A percentile compares a stretch with the other conserved stretches of the same genome.
These are phyloP conservation scores for Xylaria bambusicola DNA, from an alignment of 495 filamentous ascomycete species.

Conservation along the genomic window DNA sequence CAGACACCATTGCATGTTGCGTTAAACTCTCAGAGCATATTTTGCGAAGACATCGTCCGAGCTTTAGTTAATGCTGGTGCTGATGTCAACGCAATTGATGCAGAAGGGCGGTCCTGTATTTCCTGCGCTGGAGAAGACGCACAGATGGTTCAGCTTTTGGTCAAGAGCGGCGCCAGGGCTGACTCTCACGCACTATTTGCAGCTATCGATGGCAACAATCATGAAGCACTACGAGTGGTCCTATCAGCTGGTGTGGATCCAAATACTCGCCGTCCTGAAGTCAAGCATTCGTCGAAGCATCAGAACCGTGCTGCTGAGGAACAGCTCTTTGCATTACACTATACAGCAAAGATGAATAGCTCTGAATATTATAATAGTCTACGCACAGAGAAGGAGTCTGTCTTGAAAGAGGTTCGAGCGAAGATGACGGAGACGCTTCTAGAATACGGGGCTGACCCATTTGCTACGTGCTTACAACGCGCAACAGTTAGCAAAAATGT, in stretches of 20 bases:
- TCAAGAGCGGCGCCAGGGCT: not conserved
- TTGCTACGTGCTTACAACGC: not conserved
- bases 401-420: slow-evolving; percentile 41
- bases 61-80: slow-evolving; percentile 40
- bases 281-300: not conserved
- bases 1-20: slow-evolving; percentile 47
- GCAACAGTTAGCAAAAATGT: not conserved
- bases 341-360: not conserved
- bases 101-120: slow-evolving; percentile 24
- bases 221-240: not conserved
- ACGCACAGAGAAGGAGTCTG: not conserved
- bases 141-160: not conserved
- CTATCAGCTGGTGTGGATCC: not conserved
- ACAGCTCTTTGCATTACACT: not conserved
- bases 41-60: slow-evolving; percentile 23
- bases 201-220: slow-evolving; percentile 36
- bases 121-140: slow-evolving; percentile 12
- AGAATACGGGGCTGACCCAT: slow-evolving; percentile 26
- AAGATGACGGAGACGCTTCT: slow-evolving; percentile 37
- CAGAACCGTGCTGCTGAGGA: not conserved
- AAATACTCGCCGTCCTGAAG: not conserved
- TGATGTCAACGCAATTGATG: slow-evolving; percentile 38
- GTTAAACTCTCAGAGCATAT: slow-evolving; percentile 12
- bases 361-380: not conserved
- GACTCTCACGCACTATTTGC: not conserved